Evolutionary conservation across 495 filamentous ascomycete genomes (phyloP).

Genomic region (Evernia prunastri): DNA sequence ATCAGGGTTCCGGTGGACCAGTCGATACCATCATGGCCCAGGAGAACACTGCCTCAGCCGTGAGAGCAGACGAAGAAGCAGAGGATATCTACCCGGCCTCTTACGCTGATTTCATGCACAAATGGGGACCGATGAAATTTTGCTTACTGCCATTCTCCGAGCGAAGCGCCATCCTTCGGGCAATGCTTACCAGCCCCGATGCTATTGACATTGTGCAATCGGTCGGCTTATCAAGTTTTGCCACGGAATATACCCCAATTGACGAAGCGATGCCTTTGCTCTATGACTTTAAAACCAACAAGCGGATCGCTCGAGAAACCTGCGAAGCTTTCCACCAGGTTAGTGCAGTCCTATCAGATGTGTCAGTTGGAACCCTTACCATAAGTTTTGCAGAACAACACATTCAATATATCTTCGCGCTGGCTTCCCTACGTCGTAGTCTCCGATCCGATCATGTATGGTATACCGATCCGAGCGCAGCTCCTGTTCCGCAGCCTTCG

Average conservation of each 20-base stretch:
- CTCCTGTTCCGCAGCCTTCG: not conserved
- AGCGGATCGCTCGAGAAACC: not conserved
- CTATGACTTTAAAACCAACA: not conserved
- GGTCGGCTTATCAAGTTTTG: not conserved
- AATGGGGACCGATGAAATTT: not conserved
- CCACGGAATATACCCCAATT: not conserved
- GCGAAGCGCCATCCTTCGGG: not conserved
- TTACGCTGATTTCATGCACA: not conserved
- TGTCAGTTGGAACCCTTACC: not conserved
- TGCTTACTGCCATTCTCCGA: not conserved
- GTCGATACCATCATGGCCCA: not conserved
- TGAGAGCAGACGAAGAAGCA: not conserved
- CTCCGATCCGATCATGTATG: no score
- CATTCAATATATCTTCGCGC: not conserved
- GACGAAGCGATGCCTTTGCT: not conserved
- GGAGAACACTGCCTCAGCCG: not conserved
- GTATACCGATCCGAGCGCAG: not conserved
- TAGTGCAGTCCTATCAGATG: not conserved
- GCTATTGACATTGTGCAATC: not conserved
- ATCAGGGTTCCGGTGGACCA: not conserved
- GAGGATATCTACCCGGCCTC: not conserved
- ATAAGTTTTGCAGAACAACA: not conserved
- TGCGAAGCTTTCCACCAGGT: constrained; percentile 1
- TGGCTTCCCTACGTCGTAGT: not conserved
- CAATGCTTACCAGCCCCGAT: not conserved